A percentile compares a stretch with the other conserved stretches of the same genome.
Conservation (phyloP, 2,329 filamentous ascomycete species). For the Epichloe coenophiala region DNA sequence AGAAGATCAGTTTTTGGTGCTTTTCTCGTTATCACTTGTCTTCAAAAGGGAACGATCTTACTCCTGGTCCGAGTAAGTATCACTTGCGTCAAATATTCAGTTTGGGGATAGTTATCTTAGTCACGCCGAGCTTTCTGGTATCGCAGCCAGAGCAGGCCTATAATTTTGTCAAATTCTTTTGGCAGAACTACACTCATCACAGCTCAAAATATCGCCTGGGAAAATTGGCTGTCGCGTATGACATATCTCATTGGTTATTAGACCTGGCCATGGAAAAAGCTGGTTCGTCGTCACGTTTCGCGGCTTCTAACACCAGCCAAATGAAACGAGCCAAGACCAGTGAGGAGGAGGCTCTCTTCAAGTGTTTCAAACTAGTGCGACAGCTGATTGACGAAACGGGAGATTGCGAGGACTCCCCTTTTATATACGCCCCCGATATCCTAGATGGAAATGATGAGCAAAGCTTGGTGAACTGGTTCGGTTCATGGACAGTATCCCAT, state of each 20-base stretch:
- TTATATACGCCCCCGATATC: conserved; percentile 31
- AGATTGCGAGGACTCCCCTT: conserved; percentile 12
- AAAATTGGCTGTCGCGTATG: conserved; percentile 18
- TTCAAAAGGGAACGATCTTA: background rate
- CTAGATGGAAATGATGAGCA: conserved; percentile 49
- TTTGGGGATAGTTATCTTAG: conserved; percentile 20
- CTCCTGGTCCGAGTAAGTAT: conserved; percentile 9
- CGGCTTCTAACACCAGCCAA: background rate
- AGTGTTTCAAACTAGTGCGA: conserved; percentile 11
- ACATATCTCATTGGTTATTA: conserved; percentile 17
- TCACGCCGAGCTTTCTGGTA: conserved; percentile 29
- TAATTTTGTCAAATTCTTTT: conserved; percentile 24
- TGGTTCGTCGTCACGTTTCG: background rate
- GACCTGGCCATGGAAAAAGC: conserved; percentile 14
- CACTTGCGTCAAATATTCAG: conserved; percentile 17
- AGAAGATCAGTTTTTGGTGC: conserved; percentile 24
- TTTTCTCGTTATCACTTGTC: conserved; percentile 12
- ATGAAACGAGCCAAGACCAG: conserved; percentile 4
- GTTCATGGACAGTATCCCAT: conserved; percentile 38
- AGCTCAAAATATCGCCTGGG: conserved; percentile 6
- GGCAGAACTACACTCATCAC: conserved; percentile 9
- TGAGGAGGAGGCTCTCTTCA: conserved; percentile 10
- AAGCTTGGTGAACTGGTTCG: conserved; percentile 50
- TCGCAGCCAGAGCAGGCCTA: conserved; percentile 22
- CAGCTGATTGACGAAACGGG: conserved; percentile 8